A percentile compares a stretch with the other conserved stretches of the same genome.
These are phyloP conservation scores for Asterella californica DNA, from an alignment of 225 moss, liverwort and hornwort species.

Conservation along the genomic window DNA sequence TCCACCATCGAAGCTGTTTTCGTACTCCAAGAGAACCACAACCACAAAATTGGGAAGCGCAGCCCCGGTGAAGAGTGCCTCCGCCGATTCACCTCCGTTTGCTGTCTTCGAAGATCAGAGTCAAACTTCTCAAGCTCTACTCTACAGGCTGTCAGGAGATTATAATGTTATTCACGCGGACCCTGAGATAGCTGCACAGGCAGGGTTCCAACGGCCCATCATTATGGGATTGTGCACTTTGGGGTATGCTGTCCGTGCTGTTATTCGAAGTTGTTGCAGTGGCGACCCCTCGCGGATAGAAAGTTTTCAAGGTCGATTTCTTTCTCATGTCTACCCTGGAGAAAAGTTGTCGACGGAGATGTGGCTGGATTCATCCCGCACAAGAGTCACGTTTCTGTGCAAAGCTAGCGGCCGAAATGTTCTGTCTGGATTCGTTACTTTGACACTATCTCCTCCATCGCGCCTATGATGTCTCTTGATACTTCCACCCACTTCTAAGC, in stretches of 20 bases:
- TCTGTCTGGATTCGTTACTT: constrained; percentile 25
- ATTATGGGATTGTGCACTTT: constrained; percentile 84
- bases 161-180: constrained; percentile 80
- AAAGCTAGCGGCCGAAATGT: constrained; percentile 35
- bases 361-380: constrained; percentile 60
- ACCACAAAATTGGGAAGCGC: constrained; percentile 25
- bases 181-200: constrained; percentile 56
- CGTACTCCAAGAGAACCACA: constrained; percentile 52
- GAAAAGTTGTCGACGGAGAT: constrained; percentile 80
- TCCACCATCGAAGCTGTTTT: constrained; percentile 50
- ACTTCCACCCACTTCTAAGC: not conserved
- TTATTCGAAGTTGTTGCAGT: constrained; percentile 57
- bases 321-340: constrained; percentile 88
- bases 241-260: constrained; percentile 84
- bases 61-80: constrained; percentile 23
- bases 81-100: constrained; percentile 35
- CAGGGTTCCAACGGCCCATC: constrained; percentile 83
- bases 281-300: constrained; percentile 71
- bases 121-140: constrained; percentile 70
- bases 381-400: constrained; percentile 43
- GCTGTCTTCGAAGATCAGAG: constrained; percentile 64
- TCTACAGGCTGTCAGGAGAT: constrained; percentile 92
- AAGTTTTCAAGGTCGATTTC: constrained; percentile 81
- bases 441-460: constrained; percentile 11
- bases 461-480: not conserved